Conservation (phyloP, 2,329 filamentous ascomycete species). For the Alternaria longipes region DNA sequence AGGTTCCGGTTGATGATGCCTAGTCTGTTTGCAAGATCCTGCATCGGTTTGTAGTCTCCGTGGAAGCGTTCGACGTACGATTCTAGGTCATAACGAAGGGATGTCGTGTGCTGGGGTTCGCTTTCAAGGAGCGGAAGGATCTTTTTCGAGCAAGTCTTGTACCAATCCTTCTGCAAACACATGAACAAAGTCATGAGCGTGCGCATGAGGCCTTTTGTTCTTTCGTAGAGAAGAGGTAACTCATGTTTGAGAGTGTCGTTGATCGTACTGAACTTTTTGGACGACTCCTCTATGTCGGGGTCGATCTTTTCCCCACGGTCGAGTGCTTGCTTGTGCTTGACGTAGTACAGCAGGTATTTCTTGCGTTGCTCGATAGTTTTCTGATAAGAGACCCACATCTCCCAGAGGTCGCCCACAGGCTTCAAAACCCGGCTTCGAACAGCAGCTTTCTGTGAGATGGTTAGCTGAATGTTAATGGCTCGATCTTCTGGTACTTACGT, state of each 20-base stretch:
- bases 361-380: slow-evolving; percentile 93
- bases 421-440: slow-evolving; percentile 86
- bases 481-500: slow-evolving; percentile 64
- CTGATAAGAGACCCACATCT: slow-evolving; percentile 82
- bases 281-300: slow-evolving; percentile 81
- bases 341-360: slow-evolving; percentile 90
- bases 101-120: slow-evolving; percentile 50
- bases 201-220: slow-evolving; percentile 86
- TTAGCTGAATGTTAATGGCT: slow-evolving; percentile 22
- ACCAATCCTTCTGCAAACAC: slow-evolving; percentile 85
- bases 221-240: slow-evolving; percentile 79
- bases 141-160: slow-evolving; percentile 82
- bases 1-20: slow-evolving; percentile 79
- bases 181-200: slow-evolving; percentile 85
- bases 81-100: slow-evolving; percentile 70
- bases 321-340: slow-evolving; percentile 79
- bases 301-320: slow-evolving; percentile 86
- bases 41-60: slow-evolving; percentile 76
- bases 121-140: slow-evolving; percentile 76
- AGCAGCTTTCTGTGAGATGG: slow-evolving; percentile 60
- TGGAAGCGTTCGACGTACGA: slow-evolving; percentile 82
- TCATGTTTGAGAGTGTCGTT: slow-evolving; percentile 95
- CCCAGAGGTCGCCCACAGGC: slow-evolving; percentile 80
- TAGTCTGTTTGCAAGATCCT: slow-evolving; percentile 74
- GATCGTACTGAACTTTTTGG: slow-evolving; percentile 88